Percentiles rank a stretch among this genome's conserved stretches.
These are phyloP conservation scores for Pseudognaphalium luteoalbum DNA, from an alignment of 129 eudicot species.

Conservation along the genomic window DNA sequence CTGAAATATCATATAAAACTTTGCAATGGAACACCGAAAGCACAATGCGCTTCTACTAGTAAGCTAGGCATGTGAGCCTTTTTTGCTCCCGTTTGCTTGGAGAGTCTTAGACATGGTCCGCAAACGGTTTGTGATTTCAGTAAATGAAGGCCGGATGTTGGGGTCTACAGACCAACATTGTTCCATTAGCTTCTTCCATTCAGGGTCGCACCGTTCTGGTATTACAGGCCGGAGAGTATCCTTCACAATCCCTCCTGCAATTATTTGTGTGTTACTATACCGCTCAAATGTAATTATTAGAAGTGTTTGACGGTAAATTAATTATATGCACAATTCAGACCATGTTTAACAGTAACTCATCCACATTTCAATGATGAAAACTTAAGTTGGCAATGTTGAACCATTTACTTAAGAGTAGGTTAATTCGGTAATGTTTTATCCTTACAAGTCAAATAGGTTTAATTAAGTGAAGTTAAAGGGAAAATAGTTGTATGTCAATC, in stretches of 20 bases:
- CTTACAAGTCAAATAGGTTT: not conserved
- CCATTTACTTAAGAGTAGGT: not conserved
- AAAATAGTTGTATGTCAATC: not conserved
- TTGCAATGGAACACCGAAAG: constrained; percentile 11
- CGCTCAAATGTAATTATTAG: not conserved
- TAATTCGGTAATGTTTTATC: no score
- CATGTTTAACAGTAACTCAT: no score
- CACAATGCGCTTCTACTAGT: constrained; percentile 19
- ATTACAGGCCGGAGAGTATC: constrained; percentile 77
- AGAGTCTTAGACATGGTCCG: constrained; percentile 57
- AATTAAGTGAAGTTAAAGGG: not conserved
- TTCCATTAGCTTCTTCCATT: constrained; percentile 85
- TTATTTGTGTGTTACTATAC: not conserved
- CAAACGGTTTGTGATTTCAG: constrained; percentile 57
- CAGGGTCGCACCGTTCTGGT: constrained; percentile 66
- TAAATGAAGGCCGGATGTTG: constrained; percentile 64
- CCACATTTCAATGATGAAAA: no score
- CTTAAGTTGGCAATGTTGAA: not conserved
- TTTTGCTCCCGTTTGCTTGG: constrained; percentile 42
- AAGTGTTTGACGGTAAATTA: not conserved
- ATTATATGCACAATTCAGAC: not conserved
- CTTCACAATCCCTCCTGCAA: constrained; percentile 74
- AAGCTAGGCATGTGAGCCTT: constrained; percentile 19
- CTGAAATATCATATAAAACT: constrained; percentile 8
- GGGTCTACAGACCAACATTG: constrained; percentile 83